phyloP scores from a whole-genome alignment of 2,329 filamentous ascomycete species.

The Alternaria solani region DNA sequence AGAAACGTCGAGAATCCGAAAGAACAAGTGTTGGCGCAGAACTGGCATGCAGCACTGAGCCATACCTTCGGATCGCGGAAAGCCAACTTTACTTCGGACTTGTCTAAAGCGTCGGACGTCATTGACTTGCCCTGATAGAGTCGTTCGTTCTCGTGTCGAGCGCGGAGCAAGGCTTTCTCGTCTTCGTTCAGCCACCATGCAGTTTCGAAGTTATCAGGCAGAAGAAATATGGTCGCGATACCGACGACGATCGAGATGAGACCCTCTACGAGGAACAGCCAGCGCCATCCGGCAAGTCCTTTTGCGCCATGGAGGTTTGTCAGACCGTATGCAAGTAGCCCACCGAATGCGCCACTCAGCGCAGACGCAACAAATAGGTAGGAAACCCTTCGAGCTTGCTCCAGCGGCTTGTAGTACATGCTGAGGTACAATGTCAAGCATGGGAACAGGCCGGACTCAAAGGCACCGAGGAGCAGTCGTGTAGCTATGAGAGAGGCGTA shows the following conservation, averaged over 20 bases:
- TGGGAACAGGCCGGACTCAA: neutral
- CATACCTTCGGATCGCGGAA: neutral
- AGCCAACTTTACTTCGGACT: neutral
- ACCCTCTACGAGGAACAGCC: neutral
- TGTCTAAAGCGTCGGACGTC: neutral
- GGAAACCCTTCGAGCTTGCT: neutral
- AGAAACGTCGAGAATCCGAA: neutral
- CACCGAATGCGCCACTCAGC: neutral
- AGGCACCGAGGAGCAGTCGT: neutral
- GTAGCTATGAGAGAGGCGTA: neutral
- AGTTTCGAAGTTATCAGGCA: neutral
- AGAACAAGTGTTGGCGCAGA: neutral
- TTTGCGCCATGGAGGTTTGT: neutral
- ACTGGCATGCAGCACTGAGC: neutral
- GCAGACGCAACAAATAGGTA: neutral
- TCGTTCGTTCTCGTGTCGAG: neutral
- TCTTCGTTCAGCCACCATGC: neutral
- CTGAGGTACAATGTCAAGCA: neutral
- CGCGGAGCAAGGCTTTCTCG: neutral
- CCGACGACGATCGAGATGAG: neutral
- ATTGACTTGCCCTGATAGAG: neutral
- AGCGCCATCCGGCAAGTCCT: neutral
- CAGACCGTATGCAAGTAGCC: neutral
- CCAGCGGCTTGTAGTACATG: neutral
- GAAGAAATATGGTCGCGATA: neutral